phyloP scores from a whole-genome alignment of 1,284 basidiomycete genomes.

The Trichosporon sp. region DNA sequence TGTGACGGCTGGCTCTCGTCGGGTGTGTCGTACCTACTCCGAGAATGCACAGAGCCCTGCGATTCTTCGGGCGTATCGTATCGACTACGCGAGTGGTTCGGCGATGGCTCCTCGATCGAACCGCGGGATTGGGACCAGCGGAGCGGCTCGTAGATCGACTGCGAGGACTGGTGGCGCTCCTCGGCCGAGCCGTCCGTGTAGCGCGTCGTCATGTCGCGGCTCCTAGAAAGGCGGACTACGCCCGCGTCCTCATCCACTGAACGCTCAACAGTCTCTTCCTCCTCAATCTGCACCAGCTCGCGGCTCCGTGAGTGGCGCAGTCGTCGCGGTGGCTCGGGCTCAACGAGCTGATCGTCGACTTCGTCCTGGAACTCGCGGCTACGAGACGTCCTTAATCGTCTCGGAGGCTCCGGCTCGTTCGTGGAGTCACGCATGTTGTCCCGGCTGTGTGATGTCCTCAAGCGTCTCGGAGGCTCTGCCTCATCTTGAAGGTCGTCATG shows the following conservation, averaged over 20 bases:
- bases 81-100: neutral
- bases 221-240: conserved; percentile 27
- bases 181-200: neutral
- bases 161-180: conserved; percentile 3
- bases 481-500: neutral
- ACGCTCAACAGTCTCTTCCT: conserved; percentile 30
- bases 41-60: neutral
- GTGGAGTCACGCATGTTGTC: neutral
- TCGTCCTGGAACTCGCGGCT: conserved; percentile 2
- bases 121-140: neutral
- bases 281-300: conserved; percentile 20
- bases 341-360: neutral
- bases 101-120: neutral
- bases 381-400: neutral
- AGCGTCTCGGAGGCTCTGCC: neutral
- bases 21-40: neutral
- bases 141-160: neutral
- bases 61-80: conserved; percentile 1
- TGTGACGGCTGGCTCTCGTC: neutral
- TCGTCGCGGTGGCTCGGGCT: neutral
- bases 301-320: neutral
- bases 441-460: neutral
- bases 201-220: neutral
- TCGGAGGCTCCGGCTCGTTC: neutral
- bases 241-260: conserved; percentile 34